These are phyloP conservation scores for Collariella sp. DNA, from an alignment of 495 filamentous ascomycete species.

Conservation along the genomic window DNA sequence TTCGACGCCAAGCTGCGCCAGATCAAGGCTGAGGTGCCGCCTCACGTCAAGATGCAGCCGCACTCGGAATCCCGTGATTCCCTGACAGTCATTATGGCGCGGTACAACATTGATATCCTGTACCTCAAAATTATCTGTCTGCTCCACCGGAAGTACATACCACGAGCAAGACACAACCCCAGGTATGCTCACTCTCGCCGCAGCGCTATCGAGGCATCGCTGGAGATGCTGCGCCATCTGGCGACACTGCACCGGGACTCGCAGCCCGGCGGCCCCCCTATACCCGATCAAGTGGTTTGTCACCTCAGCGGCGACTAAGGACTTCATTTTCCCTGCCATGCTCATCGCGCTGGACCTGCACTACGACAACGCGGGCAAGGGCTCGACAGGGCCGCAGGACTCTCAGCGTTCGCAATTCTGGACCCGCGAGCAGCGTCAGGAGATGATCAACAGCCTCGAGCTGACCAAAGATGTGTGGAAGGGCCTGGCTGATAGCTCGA, in stretches of 20 bases:
- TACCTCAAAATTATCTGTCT: constrained; percentile 77
- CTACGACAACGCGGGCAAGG: constrained; percentile 36
- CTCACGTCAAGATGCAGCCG: constrained; percentile 58
- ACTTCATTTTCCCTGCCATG: constrained; percentile 86
- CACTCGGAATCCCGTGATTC: constrained; percentile 68
- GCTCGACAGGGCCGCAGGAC: constrained; percentile 27
- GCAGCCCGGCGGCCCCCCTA: constrained; percentile 60
- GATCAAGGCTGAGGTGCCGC: constrained; percentile 55
- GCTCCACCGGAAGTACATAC: constrained; percentile 76
- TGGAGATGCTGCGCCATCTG: constrained; percentile 67
- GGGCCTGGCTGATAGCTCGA: constrained; percentile 60
- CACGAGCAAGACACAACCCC: constrained; percentile 57
- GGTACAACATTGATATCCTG: constrained; percentile 70
- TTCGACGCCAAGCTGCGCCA: constrained; percentile 67
- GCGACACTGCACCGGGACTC: constrained; percentile 67
- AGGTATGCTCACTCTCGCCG: constrained; percentile 74
- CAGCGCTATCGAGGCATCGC: constrained; percentile 70
- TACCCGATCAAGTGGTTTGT: constrained; percentile 67
- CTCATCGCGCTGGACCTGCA: constrained; percentile 73
- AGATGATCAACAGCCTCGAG: constrained; percentile 69
- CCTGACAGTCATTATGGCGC: constrained; percentile 68
- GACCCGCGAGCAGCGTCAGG: constrained; percentile 59
- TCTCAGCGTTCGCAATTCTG: constrained; percentile 53
- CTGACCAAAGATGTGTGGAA: constrained; percentile 72
- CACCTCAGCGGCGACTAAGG: constrained; percentile 65